Conservation (phyloP, 306 rosid species). For the Chamaecrista fasciculata region DNA sequence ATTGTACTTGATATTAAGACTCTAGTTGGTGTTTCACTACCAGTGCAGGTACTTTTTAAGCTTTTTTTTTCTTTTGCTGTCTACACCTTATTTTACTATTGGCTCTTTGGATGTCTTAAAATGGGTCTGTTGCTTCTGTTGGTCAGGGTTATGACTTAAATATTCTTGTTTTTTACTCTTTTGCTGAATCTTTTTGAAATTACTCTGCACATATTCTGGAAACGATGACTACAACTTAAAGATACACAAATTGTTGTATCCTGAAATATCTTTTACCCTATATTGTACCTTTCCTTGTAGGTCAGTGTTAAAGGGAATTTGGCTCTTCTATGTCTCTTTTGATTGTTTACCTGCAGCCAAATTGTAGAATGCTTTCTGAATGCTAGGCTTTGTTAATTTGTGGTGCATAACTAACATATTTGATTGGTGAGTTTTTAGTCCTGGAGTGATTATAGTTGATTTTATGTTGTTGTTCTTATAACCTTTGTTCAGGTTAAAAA, state of each 20-base stretch:
- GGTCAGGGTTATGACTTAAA: background rate
- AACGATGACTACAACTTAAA: background rate
- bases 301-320: constrained; percentile 4
- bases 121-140: background rate
- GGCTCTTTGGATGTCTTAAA: constrained; percentile 11
- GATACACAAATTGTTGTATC: background rate
- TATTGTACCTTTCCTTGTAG: background rate
- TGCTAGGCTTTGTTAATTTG: background rate
- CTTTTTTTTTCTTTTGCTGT: constrained; percentile 13
- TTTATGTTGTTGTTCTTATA: background rate
- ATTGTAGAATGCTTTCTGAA: constrained; percentile 19
- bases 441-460: background rate
- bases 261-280: background rate
- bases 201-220: background rate
- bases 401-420: constrained; percentile 4
- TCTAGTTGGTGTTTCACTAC: constrained; percentile 71
- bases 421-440: constrained; percentile 4
- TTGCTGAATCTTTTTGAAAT: background rate
- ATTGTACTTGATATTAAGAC: constrained; percentile 85
- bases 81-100: constrained; percentile 1
- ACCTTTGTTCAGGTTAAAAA: constrained; percentile 67
- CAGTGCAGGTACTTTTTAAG: constrained; percentile 70
- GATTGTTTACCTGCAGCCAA: constrained; percentile 11
- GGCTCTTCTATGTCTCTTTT: background rate
- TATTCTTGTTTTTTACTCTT: background rate